Percentiles rank a stretch among this genome's conserved stretches.
Conservation (phyloP, 2,329 filamentous ascomycete genomes). For the Chaetomium globosum region DNA sequence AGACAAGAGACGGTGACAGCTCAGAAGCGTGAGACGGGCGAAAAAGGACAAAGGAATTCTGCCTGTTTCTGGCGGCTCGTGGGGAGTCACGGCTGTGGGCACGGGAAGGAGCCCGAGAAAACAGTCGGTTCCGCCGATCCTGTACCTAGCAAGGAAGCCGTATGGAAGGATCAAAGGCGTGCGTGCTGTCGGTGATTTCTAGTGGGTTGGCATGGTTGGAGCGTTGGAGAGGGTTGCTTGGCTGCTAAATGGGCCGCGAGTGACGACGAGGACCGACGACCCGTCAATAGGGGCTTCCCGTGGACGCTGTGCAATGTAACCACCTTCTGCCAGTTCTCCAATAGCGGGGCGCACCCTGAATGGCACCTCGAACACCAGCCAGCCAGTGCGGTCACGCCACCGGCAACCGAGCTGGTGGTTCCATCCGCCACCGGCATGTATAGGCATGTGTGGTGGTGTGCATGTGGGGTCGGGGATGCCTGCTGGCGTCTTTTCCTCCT, state of each 20-base stretch:
- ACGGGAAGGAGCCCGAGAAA: neutral
- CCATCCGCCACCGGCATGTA: slow-evolving; percentile 16
- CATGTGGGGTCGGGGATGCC: slow-evolving; percentile 11
- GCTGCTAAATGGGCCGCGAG: neutral
- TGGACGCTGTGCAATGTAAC: slow-evolving; percentile 28
- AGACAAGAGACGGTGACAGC: neutral
- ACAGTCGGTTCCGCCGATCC: neutral
- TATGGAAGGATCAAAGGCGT: slow-evolving; percentile 12
- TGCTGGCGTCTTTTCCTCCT: slow-evolving; percentile 10
- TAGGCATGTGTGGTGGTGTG: neutral
- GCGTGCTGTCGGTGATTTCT: neutral
- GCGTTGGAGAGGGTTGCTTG: slow-evolving; percentile 4
- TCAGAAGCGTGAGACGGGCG: neutral
- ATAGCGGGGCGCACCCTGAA: slow-evolving; percentile 14
- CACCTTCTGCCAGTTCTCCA: slow-evolving; percentile 15
- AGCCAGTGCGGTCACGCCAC: slow-evolving; percentile 24
- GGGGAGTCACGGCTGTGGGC: neutral
- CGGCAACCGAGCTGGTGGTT: slow-evolving; percentile 29
- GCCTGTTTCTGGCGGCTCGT: slow-evolving; percentile 2
- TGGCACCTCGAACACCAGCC: slow-evolving; percentile 9
- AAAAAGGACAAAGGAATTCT: no score
- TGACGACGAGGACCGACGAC: slow-evolving; percentile 14
- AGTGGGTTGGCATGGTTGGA: neutral
- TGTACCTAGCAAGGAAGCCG: slow-evolving; percentile 3
- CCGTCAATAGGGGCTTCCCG: slow-evolving; percentile 14